phyloP scores from a whole-genome alignment of 2,329 filamentous ascomycete genomes.

The Fusarium praegraminearum region DNA sequence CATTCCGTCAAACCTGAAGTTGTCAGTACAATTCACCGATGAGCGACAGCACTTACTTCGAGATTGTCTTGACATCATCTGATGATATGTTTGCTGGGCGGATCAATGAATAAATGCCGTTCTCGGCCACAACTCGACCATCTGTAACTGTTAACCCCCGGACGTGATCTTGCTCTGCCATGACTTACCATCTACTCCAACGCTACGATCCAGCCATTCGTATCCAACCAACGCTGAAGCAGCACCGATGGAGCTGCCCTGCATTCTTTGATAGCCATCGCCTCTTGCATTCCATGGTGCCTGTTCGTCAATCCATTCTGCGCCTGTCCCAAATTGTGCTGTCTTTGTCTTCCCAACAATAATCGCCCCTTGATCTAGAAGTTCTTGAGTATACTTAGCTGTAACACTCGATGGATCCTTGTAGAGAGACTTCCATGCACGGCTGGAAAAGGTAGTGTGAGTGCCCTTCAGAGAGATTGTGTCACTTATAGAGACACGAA shows the following conservation, averaged over 20 bases:
- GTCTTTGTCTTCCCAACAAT: slow-evolving; percentile 66
- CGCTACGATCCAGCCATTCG: slow-evolving; percentile 55
- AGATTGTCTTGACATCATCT: slow-evolving; percentile 27
- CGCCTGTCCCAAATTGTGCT: slow-evolving; percentile 58
- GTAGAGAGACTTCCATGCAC: slow-evolving; percentile 68
- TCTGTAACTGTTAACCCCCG: slow-evolving; percentile 32
- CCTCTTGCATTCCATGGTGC: slow-evolving; percentile 61
- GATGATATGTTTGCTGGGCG: slow-evolving; percentile 33
- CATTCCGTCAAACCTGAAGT: slow-evolving; percentile 33
- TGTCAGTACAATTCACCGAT: slow-evolving; percentile 1
- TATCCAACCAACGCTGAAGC: slow-evolving; percentile 56
- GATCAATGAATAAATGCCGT: slow-evolving; percentile 51
- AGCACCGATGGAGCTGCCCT: slow-evolving; percentile 55
- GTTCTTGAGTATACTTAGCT: slow-evolving; percentile 62
- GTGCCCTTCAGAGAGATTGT: slow-evolving; percentile 59
- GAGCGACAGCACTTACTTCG: slow-evolving; percentile 8
- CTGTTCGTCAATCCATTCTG: slow-evolving; percentile 57
- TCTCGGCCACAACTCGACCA: slow-evolving; percentile 39
- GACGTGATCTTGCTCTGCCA: background rate
- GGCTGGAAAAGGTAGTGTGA: slow-evolving; percentile 67
- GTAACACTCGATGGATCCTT: slow-evolving; percentile 57
- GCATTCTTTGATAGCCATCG: slow-evolving; percentile 58
- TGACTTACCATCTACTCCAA: slow-evolving; percentile 54
- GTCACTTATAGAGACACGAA: slow-evolving; percentile 54
- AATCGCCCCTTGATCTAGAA: slow-evolving; percentile 71